Percentiles rank a stretch among this genome's conserved stretches.
phyloP scores from a whole-genome alignment of 2,329 filamentous ascomycete genomes.

The Monosporascus sp. region DNA sequence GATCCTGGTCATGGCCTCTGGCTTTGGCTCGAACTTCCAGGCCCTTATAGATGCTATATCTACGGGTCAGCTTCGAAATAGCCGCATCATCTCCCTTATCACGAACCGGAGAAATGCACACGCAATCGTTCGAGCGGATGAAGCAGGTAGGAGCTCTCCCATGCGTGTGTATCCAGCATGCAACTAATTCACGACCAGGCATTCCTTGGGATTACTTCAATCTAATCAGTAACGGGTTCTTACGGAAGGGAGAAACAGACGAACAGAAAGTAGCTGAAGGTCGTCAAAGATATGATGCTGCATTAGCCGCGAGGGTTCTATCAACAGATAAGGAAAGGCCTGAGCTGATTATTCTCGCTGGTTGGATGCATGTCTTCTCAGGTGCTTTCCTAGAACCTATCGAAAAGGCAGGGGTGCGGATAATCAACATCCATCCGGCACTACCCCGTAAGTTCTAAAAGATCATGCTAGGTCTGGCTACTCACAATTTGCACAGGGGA shows the following conservation, averaged over 20 bases:
- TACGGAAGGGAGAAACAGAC: slow-evolving; percentile 29
- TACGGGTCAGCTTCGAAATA: slow-evolving; percentile 6
- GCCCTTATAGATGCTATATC: slow-evolving; percentile 37
- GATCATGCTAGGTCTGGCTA: slow-evolving; percentile 22
- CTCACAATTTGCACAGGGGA: slow-evolving; percentile 57
- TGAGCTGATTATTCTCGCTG: slow-evolving; percentile 58
- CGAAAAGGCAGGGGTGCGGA: slow-evolving; percentile 41
- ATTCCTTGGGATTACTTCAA: slow-evolving; percentile 62
- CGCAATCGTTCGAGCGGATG: slow-evolving; percentile 2
- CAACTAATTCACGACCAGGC: slow-evolving; percentile 3
- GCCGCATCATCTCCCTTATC: slow-evolving; percentile 6
- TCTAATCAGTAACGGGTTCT: slow-evolving; percentile 52
- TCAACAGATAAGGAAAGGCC: slow-evolving; percentile 37
- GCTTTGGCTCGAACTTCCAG: slow-evolving; percentile 62
- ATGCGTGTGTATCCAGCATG: slow-evolving; percentile 31
- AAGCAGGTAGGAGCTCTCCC: slow-evolving; percentile 3
- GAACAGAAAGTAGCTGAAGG: slow-evolving; percentile 36
- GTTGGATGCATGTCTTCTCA: slow-evolving; percentile 64
- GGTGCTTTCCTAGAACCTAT: slow-evolving; percentile 53
- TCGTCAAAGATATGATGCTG: slow-evolving; percentile 57
- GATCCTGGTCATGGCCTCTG: slow-evolving; percentile 48
- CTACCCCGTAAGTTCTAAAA: slow-evolving; percentile 50
- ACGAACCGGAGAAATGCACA: slow-evolving; percentile 5
- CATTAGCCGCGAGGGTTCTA: slow-evolving; percentile 54
- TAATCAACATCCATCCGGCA: slow-evolving; percentile 65